Evolutionary conservation across 345 rosid species (phyloP), one percentile per base, ranked within the genome.

Genomic region (rapeseed (Brassica napus)): DNA sequence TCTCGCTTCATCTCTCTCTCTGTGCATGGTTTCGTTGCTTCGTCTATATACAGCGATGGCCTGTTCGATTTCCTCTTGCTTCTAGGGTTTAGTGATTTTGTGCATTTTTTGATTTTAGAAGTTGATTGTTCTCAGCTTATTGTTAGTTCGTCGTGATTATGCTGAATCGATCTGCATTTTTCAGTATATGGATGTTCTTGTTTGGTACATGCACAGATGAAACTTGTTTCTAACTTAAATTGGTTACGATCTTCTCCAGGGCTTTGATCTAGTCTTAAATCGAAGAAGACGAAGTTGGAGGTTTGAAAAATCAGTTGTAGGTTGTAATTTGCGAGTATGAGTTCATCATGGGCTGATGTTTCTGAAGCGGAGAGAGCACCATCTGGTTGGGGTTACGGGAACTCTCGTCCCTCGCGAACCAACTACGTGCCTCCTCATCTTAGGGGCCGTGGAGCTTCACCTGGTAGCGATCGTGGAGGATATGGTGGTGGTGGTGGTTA

Each of bases 261-360:
- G 49, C 49, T 74, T 74, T 74, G 74, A 52, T 74, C 68, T 72
- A 39, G 58, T 71, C 49, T 11, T 11, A 24, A 52, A 62, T 52
- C 66, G 72, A 71, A 73, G 64, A 73, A 35, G 39, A 73, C 61
- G 57, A 32, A 58, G 23, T 44, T 23, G 73, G 30, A 72, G 42
- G 4, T 8, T 69, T 14, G 37, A 12, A 71, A 71, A 26, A 52
- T 54, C 58, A 59, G 21, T 55, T 72, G 3, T 24, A 57, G 21
- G 26, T 67, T 79, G 59, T 68, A 11, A 12, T 79, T 69, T 80
- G 83, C 73, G 76, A 11, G 8, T 44, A 83, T 85, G 92, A 89
- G 83, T 86, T 87, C 88, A 81, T 91, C 98, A 84, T 95, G 99
- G 99, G 99, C 98, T 35, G 98, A 93, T 65, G 98, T 89, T 84